These are phyloP conservation scores for Alternaria atra DNA, from an alignment of 2,329 filamentous ascomycete genomes.

Conservation along the genomic window DNA sequence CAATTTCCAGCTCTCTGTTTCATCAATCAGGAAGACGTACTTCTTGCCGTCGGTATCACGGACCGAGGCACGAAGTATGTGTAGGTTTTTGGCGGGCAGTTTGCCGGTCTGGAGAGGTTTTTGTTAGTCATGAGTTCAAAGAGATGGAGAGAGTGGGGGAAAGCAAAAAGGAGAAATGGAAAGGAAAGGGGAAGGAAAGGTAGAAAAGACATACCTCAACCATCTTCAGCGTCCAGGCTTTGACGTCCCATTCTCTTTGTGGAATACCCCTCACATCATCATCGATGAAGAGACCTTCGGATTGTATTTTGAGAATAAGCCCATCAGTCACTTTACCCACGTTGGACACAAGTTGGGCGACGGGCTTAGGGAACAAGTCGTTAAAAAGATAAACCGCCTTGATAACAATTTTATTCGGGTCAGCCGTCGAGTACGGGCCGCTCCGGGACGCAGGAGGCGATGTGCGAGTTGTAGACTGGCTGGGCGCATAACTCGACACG, in stretches of 20 bases:
- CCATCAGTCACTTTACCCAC: slow-evolving; percentile 88
- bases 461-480: slow-evolving; percentile 82
- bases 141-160: too few species aligned
- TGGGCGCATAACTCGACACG: slow-evolving; percentile 80
- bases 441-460: slow-evolving; percentile 82
- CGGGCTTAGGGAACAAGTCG: slow-evolving; percentile 86
- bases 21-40: slow-evolving; percentile 68
- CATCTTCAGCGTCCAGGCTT: slow-evolving; percentile 94
- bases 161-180: too few species aligned
- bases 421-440: slow-evolving; percentile 82
- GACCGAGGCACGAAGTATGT: slow-evolving; percentile 66
- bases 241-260: slow-evolving; percentile 98
- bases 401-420: slow-evolving; percentile 96
- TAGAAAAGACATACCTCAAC: slow-evolving; percentile 68
- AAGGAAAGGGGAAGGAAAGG: neutral
- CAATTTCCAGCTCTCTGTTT: slow-evolving; percentile 70
- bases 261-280: slow-evolving; percentile 90
- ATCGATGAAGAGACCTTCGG: slow-evolving; percentile 95
- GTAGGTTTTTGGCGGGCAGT: slow-evolving; percentile 54
- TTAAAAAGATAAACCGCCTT: slow-evolving; percentile 92
- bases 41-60: slow-evolving; percentile 68
- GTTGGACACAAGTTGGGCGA: slow-evolving; percentile 89
- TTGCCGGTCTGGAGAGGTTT: slow-evolving; percentile 51
- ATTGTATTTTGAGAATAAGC: slow-evolving; percentile 88
- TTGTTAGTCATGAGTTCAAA: slow-evolving; percentile 5